Evolutionary conservation across 768 basidiomycete genomes (phyloP).

Genomic region (Epithele typhae): DNA sequence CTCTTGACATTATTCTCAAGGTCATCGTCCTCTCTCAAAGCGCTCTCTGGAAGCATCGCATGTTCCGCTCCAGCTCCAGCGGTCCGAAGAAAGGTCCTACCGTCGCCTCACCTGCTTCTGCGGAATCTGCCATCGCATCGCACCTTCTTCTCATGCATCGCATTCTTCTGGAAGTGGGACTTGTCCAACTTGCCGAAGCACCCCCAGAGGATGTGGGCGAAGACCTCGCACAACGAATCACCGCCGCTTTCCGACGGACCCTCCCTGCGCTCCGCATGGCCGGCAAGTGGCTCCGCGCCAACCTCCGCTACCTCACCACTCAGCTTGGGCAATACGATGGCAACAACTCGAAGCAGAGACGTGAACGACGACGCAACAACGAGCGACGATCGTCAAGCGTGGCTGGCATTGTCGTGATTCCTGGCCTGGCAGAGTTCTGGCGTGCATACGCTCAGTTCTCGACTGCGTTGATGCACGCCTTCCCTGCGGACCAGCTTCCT

Average conservation of each 20-base stretch:
- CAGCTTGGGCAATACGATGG: conserved; percentile 8
- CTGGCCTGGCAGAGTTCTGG: conserved; percentile 60
- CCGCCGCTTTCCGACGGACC: conserved; percentile 79
- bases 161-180: conserved; percentile 61
- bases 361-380: conserved; percentile 26
- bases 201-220: conserved; percentile 51
- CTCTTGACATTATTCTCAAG: conserved; percentile 73
- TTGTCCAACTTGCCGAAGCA: conserved; percentile 53
- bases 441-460: conserved; percentile 62
- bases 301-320: conserved; percentile 59
- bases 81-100: conserved; percentile 13
- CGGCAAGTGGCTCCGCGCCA: conserved; percentile 83
- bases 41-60: conserved; percentile 80
- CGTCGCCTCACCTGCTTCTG: conserved; percentile 9
- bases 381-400: conserved; percentile 26
- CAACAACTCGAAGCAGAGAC: conserved; percentile 13
- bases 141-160: conserved; percentile 67
- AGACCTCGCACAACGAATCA: conserved; percentile 77
- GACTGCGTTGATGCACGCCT: conserved; percentile 53
- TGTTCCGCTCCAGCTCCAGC: conserved; percentile 46
- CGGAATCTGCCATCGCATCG: conserved; percentile 62
- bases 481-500: conserved; percentile 64
- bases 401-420: conserved; percentile 32
- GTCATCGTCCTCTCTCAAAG: conserved; percentile 71
- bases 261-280: conserved; percentile 84